These are phyloP conservation scores for Effrenium voratum DNA, from an alignment of 73 alveolate species.

Conservation along the genomic window DNA sequence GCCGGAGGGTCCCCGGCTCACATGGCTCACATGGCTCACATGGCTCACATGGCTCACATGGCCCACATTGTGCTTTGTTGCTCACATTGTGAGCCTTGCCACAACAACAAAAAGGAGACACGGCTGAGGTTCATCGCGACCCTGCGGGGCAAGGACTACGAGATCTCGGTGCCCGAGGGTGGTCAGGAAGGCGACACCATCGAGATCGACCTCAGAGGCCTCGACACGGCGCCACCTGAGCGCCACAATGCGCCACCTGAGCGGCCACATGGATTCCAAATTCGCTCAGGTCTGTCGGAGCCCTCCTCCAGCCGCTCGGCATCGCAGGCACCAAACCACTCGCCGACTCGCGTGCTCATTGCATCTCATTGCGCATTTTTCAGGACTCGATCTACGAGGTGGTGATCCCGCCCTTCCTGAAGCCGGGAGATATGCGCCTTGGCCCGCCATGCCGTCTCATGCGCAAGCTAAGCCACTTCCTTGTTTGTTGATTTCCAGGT, in stretches of 20 bases:
- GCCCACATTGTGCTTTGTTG: too few relatives aligned
- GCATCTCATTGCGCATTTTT: too few relatives aligned
- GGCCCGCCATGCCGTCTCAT: too few relatives aligned
- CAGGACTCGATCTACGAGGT: constrained; percentile 19
- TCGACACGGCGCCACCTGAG: background rate
- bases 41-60: too few relatives aligned
- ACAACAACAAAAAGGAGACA: background rate
- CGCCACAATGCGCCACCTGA: background rate
- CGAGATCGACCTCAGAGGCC: constrained; percentile 6
- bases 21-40: background rate
- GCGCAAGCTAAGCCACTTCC: too few relatives aligned
- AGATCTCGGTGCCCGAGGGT: constrained; percentile 78
- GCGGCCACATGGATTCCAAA: background rate
- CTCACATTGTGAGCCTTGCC: too few relatives aligned
- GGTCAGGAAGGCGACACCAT: constrained; percentile 50
- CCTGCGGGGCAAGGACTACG: constrained; percentile 24
- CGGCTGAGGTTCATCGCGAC: background rate
- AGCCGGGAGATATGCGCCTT: background rate
- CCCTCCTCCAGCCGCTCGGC: constrained; percentile 10
- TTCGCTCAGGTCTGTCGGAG: background rate
- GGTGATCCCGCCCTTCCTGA: background rate
- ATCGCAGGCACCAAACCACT: too few relatives aligned
- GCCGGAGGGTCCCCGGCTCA: constrained; percentile 14
- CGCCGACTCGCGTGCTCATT: too few relatives aligned
- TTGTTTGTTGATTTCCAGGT: background rate